Evolutionary conservation across 352 stramenopile species (phyloP), one percentile per base, ranked within the genome.

Genomic region (Phytophthora europaea): DNA sequence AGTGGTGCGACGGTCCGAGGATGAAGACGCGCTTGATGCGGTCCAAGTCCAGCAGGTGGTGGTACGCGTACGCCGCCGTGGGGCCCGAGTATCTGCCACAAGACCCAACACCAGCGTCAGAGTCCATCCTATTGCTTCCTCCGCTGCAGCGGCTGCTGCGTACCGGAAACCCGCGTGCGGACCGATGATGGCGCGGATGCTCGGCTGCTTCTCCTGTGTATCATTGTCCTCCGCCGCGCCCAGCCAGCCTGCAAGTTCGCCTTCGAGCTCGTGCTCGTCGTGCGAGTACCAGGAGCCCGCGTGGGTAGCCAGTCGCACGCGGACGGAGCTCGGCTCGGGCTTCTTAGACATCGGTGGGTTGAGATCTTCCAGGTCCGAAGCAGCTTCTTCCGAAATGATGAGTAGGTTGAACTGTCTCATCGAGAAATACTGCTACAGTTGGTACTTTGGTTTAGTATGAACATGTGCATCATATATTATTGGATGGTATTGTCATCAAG

Each of bases 1-100:
- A 96, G 78, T 99, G 97, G 82, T 99, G 97, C 50, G 94, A 98
- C 23, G 97, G 97, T 16, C 98, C 97, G 8, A 99, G 82, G 61
- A 99, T 96, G 63, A 99, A 97, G 52, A 96, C 85, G 55, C 84
- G 92, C 65, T 89, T 88, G 33, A 96, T 78, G 56, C 75, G 70
- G 31, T 88, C 74, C 38, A 92, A 70, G n/a, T 94, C 73, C 38
- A 91, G 67, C 33, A 99, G 55, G 28, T 98, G 88, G 54, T 94
- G 81, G 76, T 99, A 99, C 52, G 94, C 97, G 78, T 94, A 97
- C 23, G 96, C 97, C 4, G 97, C 96, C 3, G 96, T 99, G 23
- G 95, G 85, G 5, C 97, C 97, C 31, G 94, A 98, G 78, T 99
- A 99, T 47, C 89, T 97, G 52, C 55, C 55, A 57, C 36, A 58